Base-by-base conservation (phyloP, 2,329 filamentous ascomycete genomes). In the Rutstroemia sp. region DNA sequence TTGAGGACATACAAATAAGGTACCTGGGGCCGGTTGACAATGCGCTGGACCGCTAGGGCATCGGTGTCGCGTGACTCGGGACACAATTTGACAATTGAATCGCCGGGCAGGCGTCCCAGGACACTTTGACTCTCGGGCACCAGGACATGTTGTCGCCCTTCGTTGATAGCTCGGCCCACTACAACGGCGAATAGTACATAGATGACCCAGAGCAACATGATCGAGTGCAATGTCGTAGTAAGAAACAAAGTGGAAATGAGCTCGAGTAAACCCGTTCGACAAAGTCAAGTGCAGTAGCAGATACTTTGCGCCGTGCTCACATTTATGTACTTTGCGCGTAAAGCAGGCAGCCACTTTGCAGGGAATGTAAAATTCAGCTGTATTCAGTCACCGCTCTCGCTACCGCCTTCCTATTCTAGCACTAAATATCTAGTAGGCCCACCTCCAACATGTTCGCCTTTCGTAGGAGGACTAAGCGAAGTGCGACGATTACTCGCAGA, bases 81-180 rank as follows among this genome's bases (percentile, higher is more conserved):
- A 56, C 53, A 56, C 37, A 50, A 49, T 49, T 38, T 50, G 21
- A 50, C 53, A 50, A 56, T 56, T 50, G 53, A 56, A 56, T 42
- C 10, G 23, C 53, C 46, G 12, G 46, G 46, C 21, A 56, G 10
- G 23, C 37, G 19, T 45, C 21, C 21, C 23, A 56, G 46, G 38
- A 21, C 10, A 49, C 46, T 56, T 50, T 21, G 38, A 34, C 21
- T 49, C 37, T 42, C 53, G 23, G 37, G 38, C 10, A 25, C 34
- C 18, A 56, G 53, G 44, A 23, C 46, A 50, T 50, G 37, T 44
- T 56, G 53, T 56, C 19, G 46, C 23, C 21, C 37, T 50, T 56
- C 47, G 12, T 49, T 23, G 45, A 56, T 27, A 9, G 46, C 21
- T 44, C 37, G 18, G 38, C 46, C 53, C n/a, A 45, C 42, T 21